A percentile compares a stretch with the other conserved stretches of the same genome.
phyloP scores from a whole-genome alignment of 768 basidiomycete genomes.

The Tricholoma sp. region DNA sequence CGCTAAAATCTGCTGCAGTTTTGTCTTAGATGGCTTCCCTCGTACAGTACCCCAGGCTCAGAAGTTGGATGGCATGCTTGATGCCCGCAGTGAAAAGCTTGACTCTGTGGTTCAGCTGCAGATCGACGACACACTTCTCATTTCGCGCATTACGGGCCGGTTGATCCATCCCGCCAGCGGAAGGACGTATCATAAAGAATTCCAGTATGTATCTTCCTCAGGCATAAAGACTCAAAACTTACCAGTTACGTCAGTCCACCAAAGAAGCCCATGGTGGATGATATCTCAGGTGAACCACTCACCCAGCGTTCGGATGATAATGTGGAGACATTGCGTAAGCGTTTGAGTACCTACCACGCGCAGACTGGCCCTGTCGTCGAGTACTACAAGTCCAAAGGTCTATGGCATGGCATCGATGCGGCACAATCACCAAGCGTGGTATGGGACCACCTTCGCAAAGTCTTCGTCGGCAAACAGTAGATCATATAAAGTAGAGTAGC shows the following conservation, averaged over 20 bases:
- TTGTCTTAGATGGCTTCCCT: conserved; percentile 99
- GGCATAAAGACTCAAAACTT: conserved; percentile 5
- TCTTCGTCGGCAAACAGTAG: conserved; percentile 53
- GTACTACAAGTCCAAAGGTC: conserved; percentile 88
- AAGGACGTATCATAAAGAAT: conserved; percentile 91
- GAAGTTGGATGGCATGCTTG: conserved; percentile 92
- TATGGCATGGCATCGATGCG: conserved; percentile 91
- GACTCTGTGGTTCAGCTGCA: conserved; percentile 89
- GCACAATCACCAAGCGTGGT: conserved; percentile 90
- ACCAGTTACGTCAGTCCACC: conserved; percentile 65
- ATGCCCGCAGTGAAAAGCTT: conserved; percentile 75
- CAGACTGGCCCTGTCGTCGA: conserved; percentile 96
- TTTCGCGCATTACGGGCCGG: conserved; percentile 96
- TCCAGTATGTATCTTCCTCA: conserved; percentile 57
- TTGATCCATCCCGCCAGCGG: conserved; percentile 88
- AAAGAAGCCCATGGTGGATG: conserved; percentile 92
- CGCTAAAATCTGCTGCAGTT: conserved; percentile 46
- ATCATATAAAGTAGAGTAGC: not conserved
- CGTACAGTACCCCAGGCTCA: conserved; percentile 95
- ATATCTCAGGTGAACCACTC: conserved; percentile 91
- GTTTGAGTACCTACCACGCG: conserved; percentile 81
- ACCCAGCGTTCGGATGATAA: conserved; percentile 98
- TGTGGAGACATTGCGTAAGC: conserved; percentile 88
- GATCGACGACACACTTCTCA: conserved; percentile 92
- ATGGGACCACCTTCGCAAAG: conserved; percentile 74